phyloP scores from a whole-genome alignment of 2,329 filamentous ascomycete genomes.

The Ophiostoma ulmi region DNA sequence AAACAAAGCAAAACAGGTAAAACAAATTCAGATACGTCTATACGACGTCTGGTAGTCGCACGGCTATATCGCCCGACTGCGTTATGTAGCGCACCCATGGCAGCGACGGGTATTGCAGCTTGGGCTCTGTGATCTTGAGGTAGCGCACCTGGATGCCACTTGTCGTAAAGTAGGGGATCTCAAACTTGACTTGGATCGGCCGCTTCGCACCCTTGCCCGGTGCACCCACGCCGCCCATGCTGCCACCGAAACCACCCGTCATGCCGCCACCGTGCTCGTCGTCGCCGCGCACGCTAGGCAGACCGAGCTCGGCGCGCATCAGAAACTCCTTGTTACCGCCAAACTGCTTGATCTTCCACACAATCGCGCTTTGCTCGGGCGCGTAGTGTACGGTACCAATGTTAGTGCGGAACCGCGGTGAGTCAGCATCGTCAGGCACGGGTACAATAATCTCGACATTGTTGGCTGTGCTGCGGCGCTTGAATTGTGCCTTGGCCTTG shows the following conservation, averaged over 20 bases:
- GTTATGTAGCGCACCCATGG: conserved; percentile 99
- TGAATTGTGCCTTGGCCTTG: conserved; percentile 97
- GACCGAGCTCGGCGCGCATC: conserved; percentile 92
- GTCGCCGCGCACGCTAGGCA: conserved; percentile 90
- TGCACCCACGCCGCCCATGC: conserved; percentile 84
- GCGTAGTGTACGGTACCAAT: conserved; percentile 97
- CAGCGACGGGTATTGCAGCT: conserved; percentile 82
- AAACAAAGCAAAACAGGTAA: not conserved
- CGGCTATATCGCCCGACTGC: conserved; percentile 93
- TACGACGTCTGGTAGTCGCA: conserved; percentile 85
- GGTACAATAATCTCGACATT: conserved; percentile 98
- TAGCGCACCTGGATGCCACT: conserved; percentile 98
- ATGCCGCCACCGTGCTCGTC: conserved; percentile 95
- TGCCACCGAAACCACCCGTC: conserved; percentile 95
- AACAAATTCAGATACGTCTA: conserved; percentile 35
- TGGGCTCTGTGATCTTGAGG: conserved; percentile 97
- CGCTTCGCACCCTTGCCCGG: conserved; percentile 79
- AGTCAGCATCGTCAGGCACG: conserved; percentile 94
- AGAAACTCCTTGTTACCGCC: conserved; percentile 97
- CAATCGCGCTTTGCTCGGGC: conserved; percentile 92
- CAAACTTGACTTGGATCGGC: conserved; percentile 98
- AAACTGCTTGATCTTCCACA: conserved; percentile 99
- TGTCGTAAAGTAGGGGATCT: conserved; percentile 99
- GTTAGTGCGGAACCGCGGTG: conserved; percentile 92
- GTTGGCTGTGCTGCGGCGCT: conserved; percentile 93